Conservation (phyloP, 352 stramenopile genomes). For the Peronospora belbahrii region DNA sequence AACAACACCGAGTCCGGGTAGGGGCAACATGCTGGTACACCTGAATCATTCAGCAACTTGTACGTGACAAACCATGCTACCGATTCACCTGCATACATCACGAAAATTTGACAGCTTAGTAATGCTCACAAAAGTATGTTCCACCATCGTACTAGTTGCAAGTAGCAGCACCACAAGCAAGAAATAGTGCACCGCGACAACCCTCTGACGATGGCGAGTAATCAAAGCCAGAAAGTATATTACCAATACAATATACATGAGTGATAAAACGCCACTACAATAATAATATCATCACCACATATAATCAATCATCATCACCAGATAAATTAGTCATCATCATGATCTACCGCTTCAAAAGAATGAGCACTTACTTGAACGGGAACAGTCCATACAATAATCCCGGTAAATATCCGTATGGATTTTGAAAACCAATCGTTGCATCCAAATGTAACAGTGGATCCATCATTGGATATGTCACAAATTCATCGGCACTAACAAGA, state of each 20-base stretch:
- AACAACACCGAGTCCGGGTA: slow-evolving; percentile 60
- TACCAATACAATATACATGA: slow-evolving; percentile 66
- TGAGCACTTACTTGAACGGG: slow-evolving; percentile 69
- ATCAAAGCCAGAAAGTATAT: slow-evolving; percentile 66
- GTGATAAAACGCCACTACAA: slow-evolving; percentile 50
- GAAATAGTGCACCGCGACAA: slow-evolving; percentile 80
- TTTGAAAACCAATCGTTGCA: slow-evolving; percentile 57
- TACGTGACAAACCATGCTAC: slow-evolving; percentile 76
- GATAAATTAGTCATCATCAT: slow-evolving; percentile 4
- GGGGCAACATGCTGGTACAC: slow-evolving; percentile 66
- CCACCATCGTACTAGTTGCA: slow-evolving; percentile 37
- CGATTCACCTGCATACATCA: slow-evolving; percentile 38
- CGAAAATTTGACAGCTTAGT: background rate
- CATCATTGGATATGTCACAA: slow-evolving; percentile 61
- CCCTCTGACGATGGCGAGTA: slow-evolving; percentile 53
- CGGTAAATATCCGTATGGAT: slow-evolving; percentile 79
- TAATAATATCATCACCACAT: too few relatives aligned
- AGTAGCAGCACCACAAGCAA: slow-evolving; percentile 72
- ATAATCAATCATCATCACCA: slow-evolving; percentile 6
- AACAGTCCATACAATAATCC: slow-evolving; percentile 73
- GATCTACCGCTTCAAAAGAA: background rate
- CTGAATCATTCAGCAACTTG: slow-evolving; percentile 60
- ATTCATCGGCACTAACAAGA: slow-evolving; percentile 62
- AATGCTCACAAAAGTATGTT: background rate
- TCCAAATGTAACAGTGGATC: slow-evolving; percentile 63